Percentiles rank a stretch among this genome's conserved stretches.
Conservation (phyloP, 2,329 filamentous ascomycete species). For the Trichoderma atrobrunneum region DNA sequence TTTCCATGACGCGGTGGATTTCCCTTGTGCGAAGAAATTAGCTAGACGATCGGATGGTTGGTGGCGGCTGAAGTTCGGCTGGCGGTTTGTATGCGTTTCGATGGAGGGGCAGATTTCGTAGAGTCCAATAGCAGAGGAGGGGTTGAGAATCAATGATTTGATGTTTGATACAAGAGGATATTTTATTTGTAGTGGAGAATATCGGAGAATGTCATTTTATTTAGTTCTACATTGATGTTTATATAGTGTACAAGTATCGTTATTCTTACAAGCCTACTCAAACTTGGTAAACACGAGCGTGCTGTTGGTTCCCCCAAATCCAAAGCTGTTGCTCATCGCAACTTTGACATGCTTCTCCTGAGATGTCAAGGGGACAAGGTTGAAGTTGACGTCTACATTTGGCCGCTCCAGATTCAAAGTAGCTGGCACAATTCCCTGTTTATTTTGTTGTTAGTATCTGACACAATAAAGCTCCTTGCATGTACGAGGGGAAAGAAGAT, state of each 20-base stretch:
- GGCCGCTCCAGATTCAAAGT: constrained; percentile 77
- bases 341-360: constrained; percentile 70
- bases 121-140: neutral
- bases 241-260: neutral
- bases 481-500: neutral
- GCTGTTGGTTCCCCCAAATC: constrained; percentile 95
- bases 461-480: neutral
- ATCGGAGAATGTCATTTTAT: neutral
- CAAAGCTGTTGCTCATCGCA: constrained; percentile 91
- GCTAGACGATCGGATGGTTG: neutral
- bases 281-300: constrained; percentile 69
- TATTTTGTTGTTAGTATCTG: neutral
- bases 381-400: constrained; percentile 70
- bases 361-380: constrained; percentile 72
- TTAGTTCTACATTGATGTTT: neutral
- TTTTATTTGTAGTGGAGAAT: neutral
- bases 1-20: constrained; percentile 20
- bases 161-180: neutral
- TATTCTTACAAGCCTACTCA: neutral
- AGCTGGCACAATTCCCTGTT: constrained; percentile 73
- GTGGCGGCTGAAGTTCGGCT: constrained; percentile 20
- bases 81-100: neutral
- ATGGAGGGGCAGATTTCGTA: constrained; percentile 12
- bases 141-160: neutral
- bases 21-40: constrained; percentile 14